phyloP scores from a whole-genome alignment of 2,329 filamentous ascomycete species.

The Fusarium pseudoanthophilum region DNA sequence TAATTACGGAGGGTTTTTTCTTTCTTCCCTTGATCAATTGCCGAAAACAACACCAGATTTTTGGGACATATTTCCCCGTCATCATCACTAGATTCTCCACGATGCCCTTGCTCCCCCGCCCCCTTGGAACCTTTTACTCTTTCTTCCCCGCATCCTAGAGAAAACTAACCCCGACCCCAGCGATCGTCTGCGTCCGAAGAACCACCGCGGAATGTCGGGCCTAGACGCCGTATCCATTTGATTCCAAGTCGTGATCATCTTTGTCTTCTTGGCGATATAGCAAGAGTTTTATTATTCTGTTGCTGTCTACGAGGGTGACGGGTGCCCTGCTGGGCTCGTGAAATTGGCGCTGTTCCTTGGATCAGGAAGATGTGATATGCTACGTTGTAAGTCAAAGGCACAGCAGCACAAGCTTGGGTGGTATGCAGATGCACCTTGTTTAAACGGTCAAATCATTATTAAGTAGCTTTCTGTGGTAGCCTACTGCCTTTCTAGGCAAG shows the following conservation, averaged over 20 bases:
- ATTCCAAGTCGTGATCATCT: not conserved
- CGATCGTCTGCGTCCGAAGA: slow-evolving; percentile 30
- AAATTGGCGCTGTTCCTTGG: not conserved
- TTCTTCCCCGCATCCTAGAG: slow-evolving; percentile 32
- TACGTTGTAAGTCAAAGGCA: slow-evolving; percentile 2
- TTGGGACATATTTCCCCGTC: not conserved
- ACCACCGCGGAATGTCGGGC: slow-evolving; percentile 40
- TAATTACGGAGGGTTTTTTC: not conserved
- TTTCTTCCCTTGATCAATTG: not conserved
- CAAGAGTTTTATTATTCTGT: slow-evolving; percentile 5
- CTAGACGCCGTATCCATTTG: slow-evolving; percentile 24
- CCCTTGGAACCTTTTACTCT: not conserved
- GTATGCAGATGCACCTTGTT: slow-evolving; percentile 18
- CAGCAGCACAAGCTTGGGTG: slow-evolving; percentile 6
- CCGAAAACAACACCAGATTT: slow-evolving; percentile 18
- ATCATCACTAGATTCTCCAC: slow-evolving; percentile 21
- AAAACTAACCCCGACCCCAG: slow-evolving; percentile 16
- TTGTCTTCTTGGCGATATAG: slow-evolving; percentile 12
- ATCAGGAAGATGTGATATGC: not conserved
- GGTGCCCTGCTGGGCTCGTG: not conserved
- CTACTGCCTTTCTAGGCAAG: slow-evolving; percentile 28
- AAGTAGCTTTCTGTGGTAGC: slow-evolving; percentile 10
- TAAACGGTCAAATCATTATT: slow-evolving; percentile 19
- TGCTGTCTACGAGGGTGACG: not conserved
- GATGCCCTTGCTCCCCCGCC: slow-evolving; percentile 17